Evolutionary conservation across 148 eudicot genomes (phyloP).

Genomic region (Spergularia marina): DNA sequence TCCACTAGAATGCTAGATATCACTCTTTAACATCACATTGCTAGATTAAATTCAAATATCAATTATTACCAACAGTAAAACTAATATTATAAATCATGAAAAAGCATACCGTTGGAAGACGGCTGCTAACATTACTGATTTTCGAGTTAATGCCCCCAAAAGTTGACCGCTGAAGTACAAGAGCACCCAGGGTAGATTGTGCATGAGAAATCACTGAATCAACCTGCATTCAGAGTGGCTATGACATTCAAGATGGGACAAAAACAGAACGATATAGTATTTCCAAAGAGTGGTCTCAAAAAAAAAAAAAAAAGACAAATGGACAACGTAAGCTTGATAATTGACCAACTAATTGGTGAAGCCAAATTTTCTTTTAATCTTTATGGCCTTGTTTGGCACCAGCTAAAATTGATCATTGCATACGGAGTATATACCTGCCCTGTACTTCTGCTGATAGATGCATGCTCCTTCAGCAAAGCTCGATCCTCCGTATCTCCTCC

Average conservation of each 20-base stretch:
- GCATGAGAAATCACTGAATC: slow-evolving; percentile 55
- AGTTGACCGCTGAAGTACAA: slow-evolving; percentile 49
- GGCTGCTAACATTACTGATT: slow-evolving; percentile 51
- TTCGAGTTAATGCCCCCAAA: slow-evolving; percentile 51
- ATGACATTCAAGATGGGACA: neutral
- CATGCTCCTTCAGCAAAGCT: slow-evolving; percentile 77
- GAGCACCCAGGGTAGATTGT: slow-evolving; percentile 47
- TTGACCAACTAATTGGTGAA: no score
- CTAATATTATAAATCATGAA: neutral
- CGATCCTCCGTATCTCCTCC: slow-evolving; percentile 63
- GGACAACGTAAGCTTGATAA: neutral
- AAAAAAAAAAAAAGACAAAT: neutral
- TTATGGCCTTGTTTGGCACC: no score
- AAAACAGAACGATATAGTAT: neutral
- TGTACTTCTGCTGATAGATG: slow-evolving; percentile 67
- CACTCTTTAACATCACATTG: neutral
- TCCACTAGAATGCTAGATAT: slow-evolving; percentile 3
- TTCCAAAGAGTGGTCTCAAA: neutral
- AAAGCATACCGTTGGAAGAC: slow-evolving; percentile 44
- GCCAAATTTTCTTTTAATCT: no score
- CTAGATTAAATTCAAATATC: neutral
- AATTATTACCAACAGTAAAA: neutral
- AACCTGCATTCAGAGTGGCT: slow-evolving; percentile 32
- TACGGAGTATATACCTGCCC: slow-evolving; percentile 56
- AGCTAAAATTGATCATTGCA: no score